Conservation (phyloP, 768 basidiomycete species). For the Lentinula raphanica region DNA sequence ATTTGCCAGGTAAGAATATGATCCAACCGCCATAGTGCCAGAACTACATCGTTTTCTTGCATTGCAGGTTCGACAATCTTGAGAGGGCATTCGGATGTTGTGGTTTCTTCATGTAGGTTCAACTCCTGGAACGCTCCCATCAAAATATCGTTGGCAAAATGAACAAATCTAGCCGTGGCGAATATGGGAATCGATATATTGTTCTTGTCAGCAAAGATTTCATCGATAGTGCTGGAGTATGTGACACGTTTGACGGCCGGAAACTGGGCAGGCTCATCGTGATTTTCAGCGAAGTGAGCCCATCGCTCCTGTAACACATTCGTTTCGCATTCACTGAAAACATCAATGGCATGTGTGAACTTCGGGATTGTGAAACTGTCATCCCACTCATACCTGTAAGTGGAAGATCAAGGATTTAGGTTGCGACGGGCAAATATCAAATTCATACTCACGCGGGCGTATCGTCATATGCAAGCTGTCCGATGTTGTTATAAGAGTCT, state of each 20-base stretch:
- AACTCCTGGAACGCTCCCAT: neutral
- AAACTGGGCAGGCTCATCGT: neutral
- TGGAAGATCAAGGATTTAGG: neutral
- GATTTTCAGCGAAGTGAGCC: too few species aligned
- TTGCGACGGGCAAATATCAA: neutral
- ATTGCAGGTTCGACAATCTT: too few species aligned
- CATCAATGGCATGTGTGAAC: slow-evolving; percentile 6
- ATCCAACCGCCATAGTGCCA: neutral
- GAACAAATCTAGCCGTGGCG: neutral
- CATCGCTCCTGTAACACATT: neutral
- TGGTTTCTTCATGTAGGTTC: neutral
- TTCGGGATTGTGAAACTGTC: slow-evolving; percentile 7
- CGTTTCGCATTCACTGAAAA: slow-evolving; percentile 8
- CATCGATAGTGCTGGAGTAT: slow-evolving; percentile 8
- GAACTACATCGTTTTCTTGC: neutral
- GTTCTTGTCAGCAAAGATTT: slow-evolving; percentile 4
- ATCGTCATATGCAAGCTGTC: slow-evolving; percentile 13
- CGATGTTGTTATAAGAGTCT: slow-evolving; percentile 6
- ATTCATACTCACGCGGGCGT: neutral
- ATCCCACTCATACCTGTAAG: slow-evolving; percentile 13
- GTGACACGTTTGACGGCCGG: slow-evolving; percentile 5
- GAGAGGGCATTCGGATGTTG: too few species aligned
- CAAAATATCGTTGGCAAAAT: neutral
- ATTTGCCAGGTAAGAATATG: slow-evolving; percentile 1
- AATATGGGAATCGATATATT: slow-evolving; percentile 5